Percentiles rank a stretch among this genome's conserved stretches.
Evolutionary conservation across 1,284 basidiomycete genomes (phyloP).

Genomic region (Cutaneotrichosporon cavernicola): DNA sequence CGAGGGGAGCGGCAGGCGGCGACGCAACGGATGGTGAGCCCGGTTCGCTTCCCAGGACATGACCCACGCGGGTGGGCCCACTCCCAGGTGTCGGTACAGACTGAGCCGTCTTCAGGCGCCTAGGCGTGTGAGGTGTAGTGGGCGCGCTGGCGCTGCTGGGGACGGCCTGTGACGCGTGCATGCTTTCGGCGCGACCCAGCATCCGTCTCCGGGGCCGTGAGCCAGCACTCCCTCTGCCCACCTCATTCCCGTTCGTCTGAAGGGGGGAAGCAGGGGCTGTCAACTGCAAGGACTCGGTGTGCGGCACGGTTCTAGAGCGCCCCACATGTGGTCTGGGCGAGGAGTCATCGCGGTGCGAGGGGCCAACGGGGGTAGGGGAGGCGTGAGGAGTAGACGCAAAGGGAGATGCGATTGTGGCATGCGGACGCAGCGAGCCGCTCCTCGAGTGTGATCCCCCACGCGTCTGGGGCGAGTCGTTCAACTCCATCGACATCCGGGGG

Average conservation of each 20-base stretch:
- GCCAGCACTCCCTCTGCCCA: not conserved
- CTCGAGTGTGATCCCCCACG: not conserved
- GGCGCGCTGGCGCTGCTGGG: conserved; percentile 8
- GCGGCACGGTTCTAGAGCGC: not conserved
- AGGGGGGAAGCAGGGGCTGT: not conserved
- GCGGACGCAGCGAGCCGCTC: not conserved
- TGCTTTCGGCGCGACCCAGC: conserved; percentile 46
- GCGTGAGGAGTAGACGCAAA: not conserved
- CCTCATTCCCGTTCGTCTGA: conserved; percentile 6
- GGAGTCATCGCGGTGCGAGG: not conserved
- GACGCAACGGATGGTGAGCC: conserved; percentile 8
- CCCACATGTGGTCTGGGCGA: not conserved
- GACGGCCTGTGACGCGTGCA: conserved; percentile 22
- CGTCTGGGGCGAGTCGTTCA: not conserved
- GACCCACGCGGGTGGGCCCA: conserved; percentile 7
- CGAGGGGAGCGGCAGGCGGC: conserved; percentile 11
- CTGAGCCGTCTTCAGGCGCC: conserved; percentile 9
- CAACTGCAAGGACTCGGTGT: not conserved
- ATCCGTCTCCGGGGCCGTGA: conserved; percentile 28
- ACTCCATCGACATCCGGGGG: not conserved
- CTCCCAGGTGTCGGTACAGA: conserved; percentile 22
- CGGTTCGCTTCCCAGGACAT: conserved; percentile 4
- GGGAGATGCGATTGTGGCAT: not conserved
- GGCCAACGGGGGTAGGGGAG: not conserved
- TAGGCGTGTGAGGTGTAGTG: conserved; percentile 12